phyloP scores from a whole-genome alignment of 768 basidiomycete species.

The Floccularia luteovirens region DNA sequence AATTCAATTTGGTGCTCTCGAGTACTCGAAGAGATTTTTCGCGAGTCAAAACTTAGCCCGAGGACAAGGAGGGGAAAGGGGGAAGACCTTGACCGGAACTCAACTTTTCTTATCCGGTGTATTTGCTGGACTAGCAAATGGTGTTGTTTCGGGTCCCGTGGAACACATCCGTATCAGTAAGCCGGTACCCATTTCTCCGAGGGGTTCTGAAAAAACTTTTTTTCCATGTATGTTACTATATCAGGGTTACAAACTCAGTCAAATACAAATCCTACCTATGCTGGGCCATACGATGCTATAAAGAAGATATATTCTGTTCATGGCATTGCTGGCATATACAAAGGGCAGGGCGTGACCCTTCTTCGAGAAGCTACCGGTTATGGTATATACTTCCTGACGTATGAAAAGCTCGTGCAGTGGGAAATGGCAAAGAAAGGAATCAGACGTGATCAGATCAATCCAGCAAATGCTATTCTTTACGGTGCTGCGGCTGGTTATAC shows the following conservation, averaged over 20 bases:
- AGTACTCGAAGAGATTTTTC: constrained; percentile 79
- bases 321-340: constrained; percentile 83
- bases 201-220: too few species aligned
- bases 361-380: constrained; percentile 78
- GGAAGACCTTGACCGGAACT: constrained; percentile 43
- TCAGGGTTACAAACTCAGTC: constrained; percentile 90
- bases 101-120: constrained; percentile 79
- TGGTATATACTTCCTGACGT: constrained; percentile 84
- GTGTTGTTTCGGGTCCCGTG: constrained; percentile 90
- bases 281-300: constrained; percentile 84
- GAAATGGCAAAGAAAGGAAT: constrained; percentile 74
- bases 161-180: constrained; percentile 95
- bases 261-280: constrained; percentile 64
- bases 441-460: constrained; percentile 67
- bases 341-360: constrained; percentile 88
- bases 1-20: constrained; percentile 91
- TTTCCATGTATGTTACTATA: constrained; percentile 6
- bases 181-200: constrained; percentile 11
- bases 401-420: constrained; percentile 86
- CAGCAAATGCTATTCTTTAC: constrained; percentile 73
- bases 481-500: constrained; percentile 93
- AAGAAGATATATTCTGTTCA: constrained; percentile 71
- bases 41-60: constrained; percentile 47
- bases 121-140: constrained; percentile 83
- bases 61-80: constrained; percentile 61